phyloP scores from a whole-genome alignment of 2,329 filamentous ascomycete species.

The Sordariomycetes sp. region DNA sequence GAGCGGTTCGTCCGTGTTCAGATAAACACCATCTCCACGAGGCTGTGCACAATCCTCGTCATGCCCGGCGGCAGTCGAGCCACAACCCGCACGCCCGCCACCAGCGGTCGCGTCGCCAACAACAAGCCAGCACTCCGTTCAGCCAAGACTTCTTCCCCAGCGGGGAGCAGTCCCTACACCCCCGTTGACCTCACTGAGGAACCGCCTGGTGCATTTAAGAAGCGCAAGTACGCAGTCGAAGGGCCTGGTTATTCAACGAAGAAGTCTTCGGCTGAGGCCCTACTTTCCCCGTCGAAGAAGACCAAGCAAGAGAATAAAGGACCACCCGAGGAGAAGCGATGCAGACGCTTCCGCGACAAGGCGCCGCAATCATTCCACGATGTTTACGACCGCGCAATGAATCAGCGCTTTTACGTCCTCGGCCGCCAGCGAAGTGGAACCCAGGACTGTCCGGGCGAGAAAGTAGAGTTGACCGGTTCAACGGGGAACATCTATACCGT shows the following conservation, averaged over 20 bases:
- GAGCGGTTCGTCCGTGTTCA: too few species aligned
- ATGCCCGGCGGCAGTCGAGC: too few species aligned
- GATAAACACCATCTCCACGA: too few species aligned
- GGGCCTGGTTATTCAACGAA: not conserved
- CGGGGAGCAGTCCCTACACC: too few species aligned
- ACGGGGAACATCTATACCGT: slow-evolving; percentile 59
- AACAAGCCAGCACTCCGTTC: too few species aligned
- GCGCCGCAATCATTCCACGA: slow-evolving; percentile 24
- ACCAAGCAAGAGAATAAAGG: not conserved
- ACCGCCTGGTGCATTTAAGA: too few species aligned
- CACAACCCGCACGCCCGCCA: too few species aligned
- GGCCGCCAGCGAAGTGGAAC: slow-evolving; percentile 25
- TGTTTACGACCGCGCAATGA: slow-evolving; percentile 27
- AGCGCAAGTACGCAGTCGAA: not conserved
- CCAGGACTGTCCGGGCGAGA: slow-evolving; percentile 34
- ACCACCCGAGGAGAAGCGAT: slow-evolving; percentile 22
- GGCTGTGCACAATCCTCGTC: too few species aligned
- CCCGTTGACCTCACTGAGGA: too few species aligned
- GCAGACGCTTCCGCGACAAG: slow-evolving; percentile 20
- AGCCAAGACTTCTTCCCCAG: too few species aligned
- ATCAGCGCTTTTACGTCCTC: slow-evolving; percentile 38
- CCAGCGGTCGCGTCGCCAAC: too few species aligned
- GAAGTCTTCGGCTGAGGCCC: too few species aligned
- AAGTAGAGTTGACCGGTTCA: slow-evolving; percentile 49
- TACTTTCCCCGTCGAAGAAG: not conserved